Percentiles rank a stretch among this genome's conserved stretches.
These are phyloP conservation scores for Coprinopsis sp. DNA, from an alignment of 768 basidiomycete genomes.

Conservation along the genomic window DNA sequence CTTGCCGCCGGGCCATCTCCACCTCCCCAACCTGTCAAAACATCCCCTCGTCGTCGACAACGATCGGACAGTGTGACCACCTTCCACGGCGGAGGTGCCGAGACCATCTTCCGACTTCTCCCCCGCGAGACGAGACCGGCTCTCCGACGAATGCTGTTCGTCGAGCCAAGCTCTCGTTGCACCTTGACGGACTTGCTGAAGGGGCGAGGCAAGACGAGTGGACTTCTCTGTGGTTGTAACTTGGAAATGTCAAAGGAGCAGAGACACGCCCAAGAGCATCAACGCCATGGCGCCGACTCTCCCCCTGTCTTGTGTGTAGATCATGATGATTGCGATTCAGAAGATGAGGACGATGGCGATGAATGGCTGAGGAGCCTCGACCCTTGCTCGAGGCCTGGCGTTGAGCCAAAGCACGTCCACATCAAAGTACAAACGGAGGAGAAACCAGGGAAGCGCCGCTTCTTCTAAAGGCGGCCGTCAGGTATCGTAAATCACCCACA, in stretches of 20 bases:
- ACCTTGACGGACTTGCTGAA: slow-evolving; percentile 89
- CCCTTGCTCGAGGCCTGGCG: slow-evolving; percentile 54
- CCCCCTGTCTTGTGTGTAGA: slow-evolving; percentile 1
- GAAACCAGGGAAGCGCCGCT: slow-evolving; percentile 61
- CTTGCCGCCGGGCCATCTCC: slow-evolving; percentile 14
- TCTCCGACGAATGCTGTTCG: slow-evolving; percentile 88
- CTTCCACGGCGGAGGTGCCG: slow-evolving; percentile 71
- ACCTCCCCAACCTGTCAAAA: slow-evolving; percentile 18
- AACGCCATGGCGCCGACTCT: slow-evolving; percentile 2
- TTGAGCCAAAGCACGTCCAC: slow-evolving; percentile 55
- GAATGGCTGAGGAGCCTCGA: slow-evolving; percentile 78
- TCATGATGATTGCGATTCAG: slow-evolving; percentile 34
- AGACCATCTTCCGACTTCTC: slow-evolving; percentile 93
- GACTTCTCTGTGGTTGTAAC: slow-evolving; percentile 77
- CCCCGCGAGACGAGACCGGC: slow-evolving; percentile 90
- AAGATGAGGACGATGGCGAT: slow-evolving; percentile 78
- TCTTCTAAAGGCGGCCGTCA: slow-evolving; percentile 46
- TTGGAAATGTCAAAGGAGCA: slow-evolving; percentile 19
- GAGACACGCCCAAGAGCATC: slow-evolving; percentile 3
- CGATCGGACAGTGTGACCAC: slow-evolving; percentile 56
- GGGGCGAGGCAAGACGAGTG: slow-evolving; percentile 70
- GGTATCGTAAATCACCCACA: neutral
- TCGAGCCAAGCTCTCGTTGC: slow-evolving; percentile 85
- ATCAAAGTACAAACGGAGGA: slow-evolving; percentile 72
- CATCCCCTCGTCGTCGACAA: slow-evolving; percentile 25